Evolutionary conservation across 2,329 filamentous ascomycete species (phyloP), one percentile per base, ranked within the genome.

Genomic region (Paecilomyces sp.): DNA sequence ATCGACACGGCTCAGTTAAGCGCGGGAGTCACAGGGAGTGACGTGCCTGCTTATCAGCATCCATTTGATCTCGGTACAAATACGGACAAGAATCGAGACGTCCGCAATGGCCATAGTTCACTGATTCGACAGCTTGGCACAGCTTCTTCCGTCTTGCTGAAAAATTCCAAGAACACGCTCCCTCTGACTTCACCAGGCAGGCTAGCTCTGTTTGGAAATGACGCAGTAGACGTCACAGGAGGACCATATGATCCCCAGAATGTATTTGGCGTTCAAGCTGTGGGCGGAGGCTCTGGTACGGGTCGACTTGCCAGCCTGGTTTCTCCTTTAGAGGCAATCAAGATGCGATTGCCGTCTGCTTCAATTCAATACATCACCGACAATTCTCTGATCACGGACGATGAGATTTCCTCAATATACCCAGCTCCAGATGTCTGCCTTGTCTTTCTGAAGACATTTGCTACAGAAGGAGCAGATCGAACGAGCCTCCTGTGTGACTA

Each of bases 101-200:
- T 94, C 9, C 88, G 86, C 52, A 81, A 74, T 30, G 81, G 92
- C 57, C 91, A 96, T 69, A 85, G 77, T 50, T 70, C 75, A 15
- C 77, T 90, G 57, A 92, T 95, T 63, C 86, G 91, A 1, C 47
- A 56, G 9, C 60, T 62, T 7, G 60, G 60, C 11, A 28, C 56
- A 53, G 60, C 60, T n/a, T 57, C 58, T 22, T 54, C 60, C 8
- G 82, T 86, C 2, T 68, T 80, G 67, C 60, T 83, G 15, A 83
- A 83, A 70, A 85, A 86, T 58, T 67, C 65, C 1, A 76, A 79
- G 58, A 71, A 74, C 8, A 69, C 79, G 1, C 74, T 86, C 1
- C 83, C 83, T 0, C 70, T 86, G 3, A 64, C 63, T 8, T 61
- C 60, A 0, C 68, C 70, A 0, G 61, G 60, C 18, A 53, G 68